Evolutionary conservation across 768 basidiomycete species (phyloP).

Genomic region (Lactarius sp.): DNA sequence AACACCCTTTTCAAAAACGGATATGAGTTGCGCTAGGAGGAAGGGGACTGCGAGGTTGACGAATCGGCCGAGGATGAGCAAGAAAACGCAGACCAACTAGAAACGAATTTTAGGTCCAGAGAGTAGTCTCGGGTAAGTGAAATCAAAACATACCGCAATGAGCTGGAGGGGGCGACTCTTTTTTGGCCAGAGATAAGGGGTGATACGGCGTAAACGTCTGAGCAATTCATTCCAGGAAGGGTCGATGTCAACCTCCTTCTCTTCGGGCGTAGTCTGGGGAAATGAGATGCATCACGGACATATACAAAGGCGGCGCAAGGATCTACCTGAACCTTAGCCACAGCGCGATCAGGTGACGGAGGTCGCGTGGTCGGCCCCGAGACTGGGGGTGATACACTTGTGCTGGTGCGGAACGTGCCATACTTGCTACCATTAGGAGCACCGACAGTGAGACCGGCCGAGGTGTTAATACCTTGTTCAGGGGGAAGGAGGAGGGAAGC

Average conservation of each 20-base stretch:
- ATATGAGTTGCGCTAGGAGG: conserved; percentile 61
- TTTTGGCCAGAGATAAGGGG: conserved; percentile 83
- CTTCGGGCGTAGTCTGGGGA: conserved; percentile 28
- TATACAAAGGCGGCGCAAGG: conserved; percentile 12
- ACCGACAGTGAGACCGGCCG: conserved; percentile 49
- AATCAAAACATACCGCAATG: conserved; percentile 47
- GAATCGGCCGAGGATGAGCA: conserved; percentile 71
- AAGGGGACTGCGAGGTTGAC: conserved; percentile 71
- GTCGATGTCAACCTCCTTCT: conserved; percentile 53
- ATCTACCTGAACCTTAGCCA: conserved; percentile 27
- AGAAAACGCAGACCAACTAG: conserved; percentile 60
- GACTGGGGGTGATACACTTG: conserved; percentile 40
- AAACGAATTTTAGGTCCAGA: neutral
- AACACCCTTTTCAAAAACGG: conserved; percentile 45
- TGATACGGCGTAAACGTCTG: conserved; percentile 56
- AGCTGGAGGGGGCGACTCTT: conserved; percentile 62
- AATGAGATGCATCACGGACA: conserved; percentile 13
- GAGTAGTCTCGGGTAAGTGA: conserved; percentile 5
- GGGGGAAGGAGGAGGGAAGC: conserved; percentile 55
- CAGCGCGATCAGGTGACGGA: conserved; percentile 32
- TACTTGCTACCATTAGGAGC: conserved; percentile 53
- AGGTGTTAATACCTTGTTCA: conserved; percentile 40
- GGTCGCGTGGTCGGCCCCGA: conserved; percentile 51
- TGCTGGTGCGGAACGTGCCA: conserved; percentile 61
- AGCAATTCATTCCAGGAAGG: conserved; percentile 70